Conservation (phyloP, 1,284 basidiomycete genomes). For the Cystobasidiaceae sp. region DNA sequence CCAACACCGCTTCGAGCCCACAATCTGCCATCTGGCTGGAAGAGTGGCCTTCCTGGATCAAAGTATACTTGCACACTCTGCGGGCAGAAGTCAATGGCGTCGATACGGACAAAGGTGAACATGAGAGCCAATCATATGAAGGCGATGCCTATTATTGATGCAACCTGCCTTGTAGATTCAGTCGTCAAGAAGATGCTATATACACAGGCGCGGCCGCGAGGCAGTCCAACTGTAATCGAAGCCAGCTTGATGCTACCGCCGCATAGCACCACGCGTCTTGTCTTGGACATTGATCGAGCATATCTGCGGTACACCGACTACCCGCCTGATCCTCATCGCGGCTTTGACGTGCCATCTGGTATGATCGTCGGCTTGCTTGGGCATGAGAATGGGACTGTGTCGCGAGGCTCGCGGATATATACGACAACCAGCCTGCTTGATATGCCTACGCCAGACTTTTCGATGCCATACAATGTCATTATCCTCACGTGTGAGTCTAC, state of each 20-base stretch:
- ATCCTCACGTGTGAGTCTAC: constrained; percentile 68
- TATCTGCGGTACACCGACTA: constrained; percentile 94
- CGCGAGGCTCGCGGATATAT: constrained; percentile 57
- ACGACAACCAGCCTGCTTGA: constrained; percentile 77
- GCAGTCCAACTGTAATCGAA: constrained; percentile 67
- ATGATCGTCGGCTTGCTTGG: constrained; percentile 42
- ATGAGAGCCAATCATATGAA: not conserved
- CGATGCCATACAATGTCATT: constrained; percentile 99
- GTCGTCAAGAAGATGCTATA: constrained; percentile 54
- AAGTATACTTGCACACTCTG: constrained; percentile 81
- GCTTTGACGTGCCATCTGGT: constrained; percentile 84
- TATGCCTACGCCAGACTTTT: constrained; percentile 93
- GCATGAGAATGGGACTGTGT: constrained; percentile 31
- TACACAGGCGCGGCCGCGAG: constrained; percentile 62
- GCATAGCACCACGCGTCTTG: constrained; percentile 58
- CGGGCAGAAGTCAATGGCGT: constrained; percentile 47
- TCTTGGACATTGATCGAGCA: constrained; percentile 71
- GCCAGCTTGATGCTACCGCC: constrained; percentile 65
- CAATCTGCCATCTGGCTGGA: constrained; percentile 72
- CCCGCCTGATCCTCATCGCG: constrained; percentile 88
- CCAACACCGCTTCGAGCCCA: constrained; percentile 57
- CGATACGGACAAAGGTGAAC: not conserved
- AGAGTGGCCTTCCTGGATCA: constrained; percentile 87
- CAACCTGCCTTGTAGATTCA: not conserved
- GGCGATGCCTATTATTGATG: not conserved